Evolutionary conservation across 805 yeast species (phyloP), one percentile per base, ranked within the genome.

Genomic region (Ogataea nonfermentans): DNA sequence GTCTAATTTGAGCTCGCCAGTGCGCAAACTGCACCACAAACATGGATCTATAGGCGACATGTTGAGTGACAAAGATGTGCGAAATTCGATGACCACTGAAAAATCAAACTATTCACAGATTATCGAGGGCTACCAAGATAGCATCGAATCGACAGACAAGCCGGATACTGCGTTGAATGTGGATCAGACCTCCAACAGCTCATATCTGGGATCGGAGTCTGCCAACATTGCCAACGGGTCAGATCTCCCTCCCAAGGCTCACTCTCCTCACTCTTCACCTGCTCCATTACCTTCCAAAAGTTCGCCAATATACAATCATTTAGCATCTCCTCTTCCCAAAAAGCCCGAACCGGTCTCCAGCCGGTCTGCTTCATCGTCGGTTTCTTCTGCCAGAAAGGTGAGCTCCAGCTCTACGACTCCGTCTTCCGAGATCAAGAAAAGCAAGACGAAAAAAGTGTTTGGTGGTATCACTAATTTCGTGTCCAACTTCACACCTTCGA

Each of bases 391-490:
- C 11, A 31, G 51, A 13, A 50, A 41, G 32, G 41, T 27, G 19
- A 47, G 44, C 33, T 38, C 31, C 30, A 40, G 36, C 6, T 42
- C 49, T 10, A 40, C 47, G 12, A 36, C 50, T 6, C 44, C 48
- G 12, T 33, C 47, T 4, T 19, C 44, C 8, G 49, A 40, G 29
- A 24, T 32, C 29, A 45, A 48, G 30, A 58, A 71, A 38, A 70
- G 68, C 47, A 37, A 37, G 29, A 27, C 77, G 2, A 73, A 68
- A 44, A 69, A 76, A 41, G 73, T 80, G 41, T 74, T 76, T 43
- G 84, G 80, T 5, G 82, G 78, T 2, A 70, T 83, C 37, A 63
- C 80, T 3, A 75, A 66, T 24, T 64, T 72, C 47, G 60, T 59
- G 11, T 45, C 53, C 4, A 55, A 44, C 23, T 37, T 53, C 13